Evolutionary conservation across 78 protist genomes (phyloP).

Genomic region (Salpingoeca rosetta): DNA sequence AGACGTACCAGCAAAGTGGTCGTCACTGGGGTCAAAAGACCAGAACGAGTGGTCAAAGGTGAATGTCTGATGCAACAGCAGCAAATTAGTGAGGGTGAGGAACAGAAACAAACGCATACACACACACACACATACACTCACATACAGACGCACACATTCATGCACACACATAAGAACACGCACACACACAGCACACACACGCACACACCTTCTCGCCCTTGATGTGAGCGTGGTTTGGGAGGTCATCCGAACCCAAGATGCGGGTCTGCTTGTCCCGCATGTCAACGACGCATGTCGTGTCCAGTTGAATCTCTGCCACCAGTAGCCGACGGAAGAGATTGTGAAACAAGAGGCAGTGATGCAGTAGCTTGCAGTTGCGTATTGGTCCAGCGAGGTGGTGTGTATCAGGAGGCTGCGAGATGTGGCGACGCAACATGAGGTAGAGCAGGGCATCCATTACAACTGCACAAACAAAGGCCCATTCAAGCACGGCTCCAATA

Average conservation of each 20-base stretch:
- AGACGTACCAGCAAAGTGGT: constrained; percentile 15
- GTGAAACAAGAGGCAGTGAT: too few relatives aligned
- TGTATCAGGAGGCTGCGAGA: not conserved
- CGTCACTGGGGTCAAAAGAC: not conserved
- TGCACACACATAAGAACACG: not conserved
- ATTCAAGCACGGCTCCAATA: not conserved
- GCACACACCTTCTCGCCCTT: not conserved
- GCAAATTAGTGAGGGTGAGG: not conserved
- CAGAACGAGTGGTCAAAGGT: constrained; percentile 52
- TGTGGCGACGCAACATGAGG: not conserved
- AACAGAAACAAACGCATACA: not conserved
- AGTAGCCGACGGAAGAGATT: too few relatives aligned
- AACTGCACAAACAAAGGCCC: too few relatives aligned
- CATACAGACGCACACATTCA: too few relatives aligned
- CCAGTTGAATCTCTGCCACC: too few relatives aligned
- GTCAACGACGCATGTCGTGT: too few relatives aligned
- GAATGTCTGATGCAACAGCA: not conserved
- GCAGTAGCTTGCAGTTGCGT: not conserved
- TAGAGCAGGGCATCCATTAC: not conserved
- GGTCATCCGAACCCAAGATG: not conserved
- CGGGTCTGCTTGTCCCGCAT: not conserved
- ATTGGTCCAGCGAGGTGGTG: too few relatives aligned
- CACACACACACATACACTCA: too few relatives aligned
- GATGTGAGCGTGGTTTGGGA: not conserved
- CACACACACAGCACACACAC: not conserved